Evolutionary conservation across 768 basidiomycete genomes (phyloP).

Genomic region (Tylopilus balloui): DNA sequence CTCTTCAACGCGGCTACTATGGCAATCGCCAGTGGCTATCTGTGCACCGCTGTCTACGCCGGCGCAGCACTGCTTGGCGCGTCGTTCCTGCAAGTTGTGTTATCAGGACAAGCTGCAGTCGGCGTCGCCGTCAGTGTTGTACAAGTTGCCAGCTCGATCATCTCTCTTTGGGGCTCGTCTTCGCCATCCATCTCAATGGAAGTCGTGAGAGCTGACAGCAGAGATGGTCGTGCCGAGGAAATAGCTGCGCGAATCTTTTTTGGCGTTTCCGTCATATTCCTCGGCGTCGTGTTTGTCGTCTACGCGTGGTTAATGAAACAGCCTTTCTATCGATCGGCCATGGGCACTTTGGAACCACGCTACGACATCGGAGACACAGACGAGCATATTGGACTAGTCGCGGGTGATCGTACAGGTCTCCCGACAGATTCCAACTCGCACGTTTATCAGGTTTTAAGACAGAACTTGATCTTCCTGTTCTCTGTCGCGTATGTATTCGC

Average conservation of each 20-base stretch:
- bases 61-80: constrained; percentile 81
- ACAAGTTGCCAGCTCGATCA: constrained; percentile 61
- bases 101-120: constrained; percentile 84
- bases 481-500: constrained; percentile 73
- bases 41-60: constrained; percentile 73
- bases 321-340: constrained; percentile 54
- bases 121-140: constrained; percentile 77
- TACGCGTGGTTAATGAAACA: constrained; percentile 55
- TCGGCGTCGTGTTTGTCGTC: constrained; percentile 48
- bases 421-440: constrained; percentile 37
- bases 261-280: constrained; percentile 61
- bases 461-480: constrained; percentile 66
- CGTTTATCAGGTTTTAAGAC: constrained; percentile 51
- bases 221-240: constrained; percentile 53
- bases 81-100: constrained; percentile 63
- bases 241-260: constrained; percentile 75
- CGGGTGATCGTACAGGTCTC: constrained; percentile 23
- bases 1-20: constrained; percentile 56
- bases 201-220: constrained; percentile 5
- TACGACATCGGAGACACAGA: constrained; percentile 22
- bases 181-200: constrained; percentile 22
- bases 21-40: constrained; percentile 62
- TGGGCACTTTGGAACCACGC: constrained; percentile 42
- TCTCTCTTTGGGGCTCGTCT: constrained; percentile 50
- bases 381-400: constrained; percentile 34